phyloP scores from a whole-genome alignment of 1,284 basidiomycete species.

The Singerocomus inundabilis region DNA sequence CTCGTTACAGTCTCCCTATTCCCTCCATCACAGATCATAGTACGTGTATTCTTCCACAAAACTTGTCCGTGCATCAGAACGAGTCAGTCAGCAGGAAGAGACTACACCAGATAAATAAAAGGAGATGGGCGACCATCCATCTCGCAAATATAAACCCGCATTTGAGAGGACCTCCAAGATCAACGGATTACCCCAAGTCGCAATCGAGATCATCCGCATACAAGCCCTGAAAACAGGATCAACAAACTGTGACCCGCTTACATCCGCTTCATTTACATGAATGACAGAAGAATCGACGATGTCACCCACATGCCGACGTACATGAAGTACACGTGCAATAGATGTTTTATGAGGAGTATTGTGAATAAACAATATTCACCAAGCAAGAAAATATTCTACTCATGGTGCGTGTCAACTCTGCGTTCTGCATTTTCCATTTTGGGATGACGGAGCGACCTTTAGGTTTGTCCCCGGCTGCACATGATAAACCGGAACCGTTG shows the following conservation, averaged over 20 bases:
- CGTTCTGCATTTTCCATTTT: slow-evolving; percentile 90
- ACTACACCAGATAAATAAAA: slow-evolving; percentile 91
- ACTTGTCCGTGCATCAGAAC: slow-evolving; percentile 99
- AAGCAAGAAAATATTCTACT: slow-evolving; percentile 92
- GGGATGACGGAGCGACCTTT: slow-evolving; percentile 97
- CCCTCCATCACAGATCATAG: slow-evolving; percentile 94
- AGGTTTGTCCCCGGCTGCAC: slow-evolving; percentile 97
- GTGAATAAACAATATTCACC: slow-evolving; percentile 54
- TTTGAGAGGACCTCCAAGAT: slow-evolving; percentile 90
- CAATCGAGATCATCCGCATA: slow-evolving; percentile 86
- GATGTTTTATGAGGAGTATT: slow-evolving; percentile 93
- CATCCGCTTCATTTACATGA: slow-evolving; percentile 63
- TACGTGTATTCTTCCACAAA: slow-evolving; percentile 91
- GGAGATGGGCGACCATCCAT: slow-evolving; percentile 95
- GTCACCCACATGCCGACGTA: slow-evolving; percentile 5
- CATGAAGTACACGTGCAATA: slow-evolving; percentile 59
- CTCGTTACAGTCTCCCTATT: slow-evolving; percentile 97
- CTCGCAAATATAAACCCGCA: slow-evolving; percentile 98
- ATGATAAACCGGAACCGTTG: slow-evolving; percentile 98
- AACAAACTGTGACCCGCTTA: slow-evolving; percentile 7
- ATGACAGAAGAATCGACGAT: slow-evolving; percentile 83
- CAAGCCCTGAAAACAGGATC: slow-evolving; percentile 45
- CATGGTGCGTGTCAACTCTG: slow-evolving; percentile 87
- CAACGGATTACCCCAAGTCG: slow-evolving; percentile 68
- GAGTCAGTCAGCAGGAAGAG: slow-evolving; percentile 97